phyloP scores from a whole-genome alignment of 768 basidiomycete genomes.

The Kwoniella botswanensis region DNA sequence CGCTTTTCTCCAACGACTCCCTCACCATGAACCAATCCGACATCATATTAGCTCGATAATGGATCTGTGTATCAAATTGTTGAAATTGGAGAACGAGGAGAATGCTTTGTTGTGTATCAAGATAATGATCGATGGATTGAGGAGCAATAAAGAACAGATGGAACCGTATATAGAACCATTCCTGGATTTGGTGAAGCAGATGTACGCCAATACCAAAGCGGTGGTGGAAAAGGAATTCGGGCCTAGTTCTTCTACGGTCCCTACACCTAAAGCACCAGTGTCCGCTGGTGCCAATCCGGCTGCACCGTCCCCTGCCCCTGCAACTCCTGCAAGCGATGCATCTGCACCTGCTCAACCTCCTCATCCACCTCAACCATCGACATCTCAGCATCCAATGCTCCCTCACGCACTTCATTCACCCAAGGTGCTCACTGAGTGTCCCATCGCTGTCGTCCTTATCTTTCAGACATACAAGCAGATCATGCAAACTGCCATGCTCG shows the following conservation, averaged over 20 bases:
- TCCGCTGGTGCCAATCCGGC: conserved; percentile 9
- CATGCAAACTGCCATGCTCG: conserved; percentile 70
- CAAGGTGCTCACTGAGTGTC: conserved; percentile 92
- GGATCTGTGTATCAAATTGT: conserved; percentile 77
- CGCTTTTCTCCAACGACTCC: conserved; percentile 86
- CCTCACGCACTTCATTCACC: conserved; percentile 82
- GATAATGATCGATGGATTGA: conserved; percentile 83
- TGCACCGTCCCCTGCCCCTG: conserved; percentile 16
- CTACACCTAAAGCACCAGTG: conserved; percentile 3
- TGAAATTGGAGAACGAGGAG: conserved; percentile 93
- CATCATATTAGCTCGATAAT: conserved; percentile 72
- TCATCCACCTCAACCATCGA: conserved; percentile 26
- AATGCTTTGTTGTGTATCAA: conserved; percentile 90
- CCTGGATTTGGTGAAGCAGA: conserved; percentile 76
- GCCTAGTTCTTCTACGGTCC: not conserved
- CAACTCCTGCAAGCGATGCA: conserved; percentile 26
- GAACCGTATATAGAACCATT: conserved; percentile 80
- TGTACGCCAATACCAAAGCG: conserved; percentile 73
- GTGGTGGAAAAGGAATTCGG: conserved; percentile 78
- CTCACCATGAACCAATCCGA: conserved; percentile 77
- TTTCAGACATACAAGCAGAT: conserved; percentile 77
- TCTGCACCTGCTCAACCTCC: conserved; percentile 28
- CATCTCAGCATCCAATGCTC: conserved; percentile 58
- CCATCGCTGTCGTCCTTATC: conserved; percentile 86
- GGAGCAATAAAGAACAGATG: conserved; percentile 61